Base-by-base conservation (phyloP, 2,329 filamentous ascomycete genomes). In the Pseudogymnoascus sp. region DNA sequence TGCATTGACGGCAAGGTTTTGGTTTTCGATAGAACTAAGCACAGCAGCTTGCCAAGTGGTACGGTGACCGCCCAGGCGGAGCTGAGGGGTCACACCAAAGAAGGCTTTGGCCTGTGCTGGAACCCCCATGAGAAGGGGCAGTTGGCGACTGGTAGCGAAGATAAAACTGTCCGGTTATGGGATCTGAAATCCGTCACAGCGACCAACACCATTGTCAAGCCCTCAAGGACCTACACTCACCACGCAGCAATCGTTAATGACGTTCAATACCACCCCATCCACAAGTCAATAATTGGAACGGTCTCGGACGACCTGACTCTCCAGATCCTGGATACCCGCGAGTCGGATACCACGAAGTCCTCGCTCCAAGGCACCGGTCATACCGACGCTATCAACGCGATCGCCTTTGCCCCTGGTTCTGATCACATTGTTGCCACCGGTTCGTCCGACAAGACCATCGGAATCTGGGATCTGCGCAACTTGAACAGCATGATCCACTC, bases 11-110 rank as follows among this genome's bases (percentile, higher is more conserved):
- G 90, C 64, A 88, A 86, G 66, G 89, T 97, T 41, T 85, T 97
- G 73, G 86, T 99, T 67, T 99, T 95, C 77, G 94, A 99, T 77
- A 87, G 93, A 66, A 96, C 93, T 60, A 97, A 97, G 80, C 93
- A 97, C 73, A 87, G 88, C 57, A 84, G 87, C 61, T 79, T 87
- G 64, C 91, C 93, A 6, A 83, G 86, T 25, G 87, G 87, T 63
- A 85, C 81, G 59, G 81, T 91, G 61, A 90, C 87, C 68, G 88
- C 91, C 25, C 90, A 97, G 71, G 86, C 96, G 62, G 89, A 90
- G 71, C 83, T 97, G 25, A 76, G 88, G 43, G 94, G 94, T 3
- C 94, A 99, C 74, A 86, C 83, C 62, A 83, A 84, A 65, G 94
- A 99, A 75, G 94, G 94, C 0, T 99, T 96, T 69, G 94, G 91